Evolutionary conservation across 371 early-diverging fungal species (phyloP), one percentile per base, ranked within the genome.

Genomic region (Mucor piriformis): DNA sequence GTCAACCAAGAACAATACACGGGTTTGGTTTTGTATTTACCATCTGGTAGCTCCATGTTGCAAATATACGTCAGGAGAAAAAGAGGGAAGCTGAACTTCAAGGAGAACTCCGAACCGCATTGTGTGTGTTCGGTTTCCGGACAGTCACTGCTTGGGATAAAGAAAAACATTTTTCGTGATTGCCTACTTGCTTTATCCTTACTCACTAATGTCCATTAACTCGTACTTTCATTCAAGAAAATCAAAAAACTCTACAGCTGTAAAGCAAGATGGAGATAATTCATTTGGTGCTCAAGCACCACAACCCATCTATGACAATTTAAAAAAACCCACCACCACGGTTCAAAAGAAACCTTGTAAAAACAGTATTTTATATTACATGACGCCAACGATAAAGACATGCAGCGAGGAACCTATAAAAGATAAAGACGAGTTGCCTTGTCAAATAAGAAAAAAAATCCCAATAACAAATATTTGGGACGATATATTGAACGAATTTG

Each of bases 221-320:
- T 55, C 55, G 13, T 55, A 15, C 21, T 55, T 55, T 46, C 27
- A 33, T 13, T 27, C 55, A 46, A 43, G 55, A 23, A 55, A 55
- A 43, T 44, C 55, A 10, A 55, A 34, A 21, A 55, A 23, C n/a
- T 33, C 29, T 8, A 8, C 8, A 6, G 29, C 29, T 29, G 29
- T 29, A 23, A 24, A 46, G 12, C 24, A 3, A 23, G 13, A 29
- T 27, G 13, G 8, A 43, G 18, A 44, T 10, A 16, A 16, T 6
- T 6, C 32, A n/a, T 54, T 54, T n/a, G 44, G 46, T 21, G 34
- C n/a, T 11, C 55, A 55, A 23, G 46, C 44, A 44, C 55, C 55
- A 33, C 55, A 55, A 27, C 55, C 55, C 8, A 23, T 44, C 13
- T 55, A 55, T 16, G 46, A 55, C n/a, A 1, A 12, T 18, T 16